Conservation (phyloP, 1,284 basidiomycete genomes). For the Tilletia walkeri region DNA sequence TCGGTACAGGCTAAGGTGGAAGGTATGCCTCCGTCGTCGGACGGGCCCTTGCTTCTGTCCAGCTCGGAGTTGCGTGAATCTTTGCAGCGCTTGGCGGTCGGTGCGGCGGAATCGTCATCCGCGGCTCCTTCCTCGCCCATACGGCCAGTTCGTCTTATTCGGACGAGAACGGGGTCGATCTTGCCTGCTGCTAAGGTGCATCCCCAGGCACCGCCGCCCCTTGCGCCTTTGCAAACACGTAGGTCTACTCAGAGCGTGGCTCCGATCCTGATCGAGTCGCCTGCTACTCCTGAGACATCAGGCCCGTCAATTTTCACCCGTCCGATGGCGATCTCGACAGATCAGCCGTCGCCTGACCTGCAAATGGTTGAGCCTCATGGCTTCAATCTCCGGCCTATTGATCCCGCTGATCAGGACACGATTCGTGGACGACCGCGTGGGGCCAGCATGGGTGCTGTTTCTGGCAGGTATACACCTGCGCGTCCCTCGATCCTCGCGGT, state of each 20-base stretch:
- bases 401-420: background rate
- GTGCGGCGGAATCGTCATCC: too few species aligned
- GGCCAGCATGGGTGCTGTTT: background rate
- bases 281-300: slow-evolving; percentile 1
- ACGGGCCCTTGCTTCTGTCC: background rate
- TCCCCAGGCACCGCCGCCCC: background rate
- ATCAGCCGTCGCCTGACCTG: slow-evolving; percentile 3
- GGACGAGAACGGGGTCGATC: slow-evolving; percentile 4
- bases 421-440: slow-evolving; percentile 1
- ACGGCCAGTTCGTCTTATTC: too few species aligned
- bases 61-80: background rate
- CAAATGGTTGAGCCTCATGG: background rate
- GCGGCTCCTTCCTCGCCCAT: too few species aligned
- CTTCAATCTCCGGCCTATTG: background rate
- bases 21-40: background rate
- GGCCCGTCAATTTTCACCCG: background rate
- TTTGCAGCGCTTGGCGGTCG: too few species aligned
- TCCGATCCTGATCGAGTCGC: slow-evolving; percentile 8
- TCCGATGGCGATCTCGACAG: slow-evolving; percentile 10
- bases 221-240: background rate
- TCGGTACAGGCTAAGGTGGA: slow-evolving; percentile 1
- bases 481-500: background rate
- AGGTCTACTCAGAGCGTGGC: background rate
- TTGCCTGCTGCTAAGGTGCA: background rate
- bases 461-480: background rate